Evolutionary conservation across 495 filamentous ascomycete species (phyloP).

Genomic region (Lasiosphaeria miniovina): DNA sequence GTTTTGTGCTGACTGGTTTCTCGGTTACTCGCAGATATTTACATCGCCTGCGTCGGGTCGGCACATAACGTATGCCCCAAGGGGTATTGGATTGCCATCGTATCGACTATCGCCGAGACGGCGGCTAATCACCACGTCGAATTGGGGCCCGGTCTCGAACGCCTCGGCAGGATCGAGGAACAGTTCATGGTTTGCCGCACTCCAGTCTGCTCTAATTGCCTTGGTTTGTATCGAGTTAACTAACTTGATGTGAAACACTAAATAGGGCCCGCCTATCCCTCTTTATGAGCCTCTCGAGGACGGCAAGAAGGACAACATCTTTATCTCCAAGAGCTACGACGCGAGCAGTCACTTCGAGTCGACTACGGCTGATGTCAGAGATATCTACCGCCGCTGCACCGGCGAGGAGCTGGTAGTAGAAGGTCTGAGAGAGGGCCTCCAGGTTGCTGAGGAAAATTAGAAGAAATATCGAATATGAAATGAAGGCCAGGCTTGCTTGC

Average conservation of each 20-base stretch:
- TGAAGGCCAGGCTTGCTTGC: neutral
- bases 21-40: slow-evolving; percentile 65
- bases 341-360: slow-evolving; percentile 97
- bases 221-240: no score
- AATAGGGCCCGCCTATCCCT: slow-evolving; percentile 72
- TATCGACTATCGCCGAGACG: slow-evolving; percentile 94
- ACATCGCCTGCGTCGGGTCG: slow-evolving; percentile 93
- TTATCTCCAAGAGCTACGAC: slow-evolving; percentile 98
- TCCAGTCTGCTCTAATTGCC: neutral
- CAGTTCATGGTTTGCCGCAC: slow-evolving; percentile 74
- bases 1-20: neutral
- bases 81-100: slow-evolving; percentile 98
- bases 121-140: slow-evolving; percentile 91
- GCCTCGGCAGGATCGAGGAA: slow-evolving; percentile 91
- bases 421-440: slow-evolving; percentile 54
- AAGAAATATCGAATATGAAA: neutral
- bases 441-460: slow-evolving; percentile 49
- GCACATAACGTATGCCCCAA: slow-evolving; percentile 98
- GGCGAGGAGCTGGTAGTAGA: slow-evolving; percentile 80
- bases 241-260: slow-evolving; percentile 12
- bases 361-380: slow-evolving; percentile 81
- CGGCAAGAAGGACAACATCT: slow-evolving; percentile 86
- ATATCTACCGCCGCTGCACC: slow-evolving; percentile 84
- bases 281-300: slow-evolving; percentile 89
- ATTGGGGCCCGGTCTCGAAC: slow-evolving; percentile 88